These are phyloP conservation scores for Neonothopanus nambi DNA, from an alignment of 1,284 basidiomycete species.

Conservation along the genomic window DNA sequence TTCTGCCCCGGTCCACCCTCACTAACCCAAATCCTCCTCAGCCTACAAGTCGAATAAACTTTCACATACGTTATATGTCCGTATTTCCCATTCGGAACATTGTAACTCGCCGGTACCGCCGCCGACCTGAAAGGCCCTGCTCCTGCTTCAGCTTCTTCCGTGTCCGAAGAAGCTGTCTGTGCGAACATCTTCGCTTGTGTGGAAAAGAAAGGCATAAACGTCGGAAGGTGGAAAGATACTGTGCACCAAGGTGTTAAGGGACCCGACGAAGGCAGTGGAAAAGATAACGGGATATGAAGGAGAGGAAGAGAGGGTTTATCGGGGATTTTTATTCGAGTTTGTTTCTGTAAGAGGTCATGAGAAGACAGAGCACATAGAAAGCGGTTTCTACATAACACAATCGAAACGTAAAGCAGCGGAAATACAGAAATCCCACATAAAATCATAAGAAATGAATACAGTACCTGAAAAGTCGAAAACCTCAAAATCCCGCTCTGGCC, in stretches of 20 bases:
- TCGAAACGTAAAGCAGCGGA: too few species aligned
- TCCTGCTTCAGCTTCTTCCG: too few species aligned
- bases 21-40: slow-evolving; percentile 80
- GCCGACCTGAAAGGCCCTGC: slow-evolving; percentile 16
- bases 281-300: slow-evolving; percentile 72
- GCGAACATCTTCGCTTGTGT: slow-evolving; percentile 15
- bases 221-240: slow-evolving; percentile 60
- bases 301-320: slow-evolving; percentile 42
- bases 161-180: slow-evolving; percentile 11
- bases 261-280: slow-evolving; percentile 54
- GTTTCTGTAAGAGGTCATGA: slow-evolving; percentile 43
- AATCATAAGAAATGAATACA: slow-evolving; percentile 14
- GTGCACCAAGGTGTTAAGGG: slow-evolving; percentile 75
- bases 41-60: slow-evolving; percentile 79
- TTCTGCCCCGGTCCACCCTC: slow-evolving; percentile 52
- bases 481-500: slow-evolving; percentile 65
- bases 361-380: too few species aligned
- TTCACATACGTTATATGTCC: slow-evolving; percentile 71
- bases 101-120: background rate
- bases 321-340: slow-evolving; percentile 50
- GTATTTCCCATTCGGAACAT: slow-evolving; percentile 57
- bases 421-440: slow-evolving; percentile 1
- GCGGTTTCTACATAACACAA: slow-evolving; percentile 9
- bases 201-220: slow-evolving; percentile 64
- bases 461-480: slow-evolving; percentile 82